These are phyloP conservation scores for Tetradesmus lagerheimii DNA, from an alignment of 139 green algal genomes.

Conservation along the genomic window DNA sequence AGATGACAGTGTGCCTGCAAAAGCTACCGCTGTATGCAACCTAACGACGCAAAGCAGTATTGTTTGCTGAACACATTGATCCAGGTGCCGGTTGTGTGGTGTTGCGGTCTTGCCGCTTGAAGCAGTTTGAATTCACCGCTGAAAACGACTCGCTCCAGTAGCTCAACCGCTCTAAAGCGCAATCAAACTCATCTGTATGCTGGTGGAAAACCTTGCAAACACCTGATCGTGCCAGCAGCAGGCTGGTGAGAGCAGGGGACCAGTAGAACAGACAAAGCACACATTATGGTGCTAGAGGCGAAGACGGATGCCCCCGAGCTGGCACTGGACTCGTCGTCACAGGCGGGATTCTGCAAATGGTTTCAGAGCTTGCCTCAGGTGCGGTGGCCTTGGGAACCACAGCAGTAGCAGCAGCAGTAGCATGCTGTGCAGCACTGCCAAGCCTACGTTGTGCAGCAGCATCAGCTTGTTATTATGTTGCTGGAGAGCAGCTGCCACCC, in stretches of 20 bases:
- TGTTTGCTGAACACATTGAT: no score
- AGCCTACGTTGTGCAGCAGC: background rate
- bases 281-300: constrained; percentile 21
- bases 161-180: background rate
- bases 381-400: background rate
- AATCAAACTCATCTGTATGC: background rate
- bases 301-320: constrained; percentile 59
- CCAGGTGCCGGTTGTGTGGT: no score
- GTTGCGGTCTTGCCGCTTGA: background rate
- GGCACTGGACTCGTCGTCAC: constrained; percentile 53
- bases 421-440: background rate
- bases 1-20: no score
- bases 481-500: background rate
- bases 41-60: no score
- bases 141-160: background rate
- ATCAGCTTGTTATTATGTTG: background rate
- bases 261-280: background rate
- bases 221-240: background rate
- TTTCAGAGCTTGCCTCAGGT: constrained; percentile 62
- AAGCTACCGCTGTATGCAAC: no score
- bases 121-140: background rate
- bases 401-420: background rate
- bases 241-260: background rate
- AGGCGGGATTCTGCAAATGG: constrained; percentile 63
- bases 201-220: background rate